phyloP scores from a whole-genome alignment of 495 filamentous ascomycete genomes.

The Coniosporium apollinis region DNA sequence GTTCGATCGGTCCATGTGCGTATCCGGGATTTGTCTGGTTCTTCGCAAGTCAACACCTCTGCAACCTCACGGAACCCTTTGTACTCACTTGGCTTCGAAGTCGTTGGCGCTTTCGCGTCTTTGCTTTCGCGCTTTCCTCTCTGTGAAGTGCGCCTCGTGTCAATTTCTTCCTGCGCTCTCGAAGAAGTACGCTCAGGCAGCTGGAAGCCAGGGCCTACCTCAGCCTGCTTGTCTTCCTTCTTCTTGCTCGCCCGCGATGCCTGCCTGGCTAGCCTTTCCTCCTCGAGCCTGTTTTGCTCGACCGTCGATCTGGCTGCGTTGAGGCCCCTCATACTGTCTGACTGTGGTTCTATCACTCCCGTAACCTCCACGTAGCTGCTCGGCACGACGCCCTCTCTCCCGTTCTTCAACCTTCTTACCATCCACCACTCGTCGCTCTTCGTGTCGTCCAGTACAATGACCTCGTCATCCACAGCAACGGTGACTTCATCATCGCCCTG shows the following conservation, averaged over 20 bases:
- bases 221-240: conserved; percentile 41
- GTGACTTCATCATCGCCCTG: conserved; percentile 95
- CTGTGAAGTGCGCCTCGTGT: conserved; percentile 46
- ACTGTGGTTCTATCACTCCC: conserved; percentile 34
- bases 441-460: conserved; percentile 72
- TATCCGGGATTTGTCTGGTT: conserved; percentile 70
- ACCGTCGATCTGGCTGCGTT: conserved; percentile 55
- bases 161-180: conserved; percentile 36
- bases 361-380: conserved; percentile 87
- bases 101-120: conserved; percentile 16
- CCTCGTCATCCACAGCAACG: conserved; percentile 76
- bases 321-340: conserved; percentile 32
- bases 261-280: conserved; percentile 62
- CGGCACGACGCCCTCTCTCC: conserved; percentile 93
- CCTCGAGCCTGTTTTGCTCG: conserved; percentile 71
- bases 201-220: conserved; percentile 61
- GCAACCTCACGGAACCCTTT: not conserved
- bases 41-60: conserved; percentile 24
- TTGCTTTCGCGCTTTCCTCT: conserved; percentile 52
- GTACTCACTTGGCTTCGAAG: conserved; percentile 48
- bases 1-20: conserved; percentile 89
- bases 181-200: conserved; percentile 55
- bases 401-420: conserved; percentile 76
- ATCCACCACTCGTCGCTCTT: conserved; percentile 98
- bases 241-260: conserved; percentile 42